Evolutionary conservation across 2,329 filamentous ascomycete species (phyloP), one percentile per base, ranked within the genome.

Genomic region (Fusarium lyarnte): DNA sequence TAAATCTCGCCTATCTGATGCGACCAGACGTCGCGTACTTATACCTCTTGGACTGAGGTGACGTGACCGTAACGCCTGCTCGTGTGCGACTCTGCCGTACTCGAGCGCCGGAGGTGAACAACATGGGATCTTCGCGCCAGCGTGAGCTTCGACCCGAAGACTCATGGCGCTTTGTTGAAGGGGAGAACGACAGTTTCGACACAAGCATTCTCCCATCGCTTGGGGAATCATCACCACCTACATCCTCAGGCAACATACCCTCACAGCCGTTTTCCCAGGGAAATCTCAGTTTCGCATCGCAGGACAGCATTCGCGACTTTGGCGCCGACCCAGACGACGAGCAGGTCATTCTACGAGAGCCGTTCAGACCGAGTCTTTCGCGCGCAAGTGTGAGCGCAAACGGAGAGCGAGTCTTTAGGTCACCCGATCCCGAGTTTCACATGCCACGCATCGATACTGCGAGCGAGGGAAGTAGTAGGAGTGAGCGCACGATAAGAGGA

Each of bases 101-200:
- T 58, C 51, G 54, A 35, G 51, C 39, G 33, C 35, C n/a, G 27
- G 49, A 39, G 70, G 42, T 38, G 45, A 51, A 65, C 36, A 65
- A 19, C 49, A 78, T 78, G 76, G 67, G 63, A 54, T 70, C 74
- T 57, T 66, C 73, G 65, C 68, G 70, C 63, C 66, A 69, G 25
- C 74, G 74, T 69, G 69, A 75, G 59, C 61, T 77, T 63, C 62
- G 76, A 39, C 82, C 88, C 45, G 86, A 88, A 70, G 85, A 85
- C 71, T 90, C 88, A 25, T 90, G 88, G 88, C 88, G 88, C 73
- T 84, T 90, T 81, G 87, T 90, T 17, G 88, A 90, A 64, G 87
- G 86, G 76, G 88, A 89, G 62, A 85, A 89, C 77, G 88, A 90
- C 76, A 89, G 87, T 75, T 90, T 90, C 77, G 88, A 89, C 73